Conservation (phyloP, 257 asterid genomes). For the Nicotiana benthamiana region DNA sequence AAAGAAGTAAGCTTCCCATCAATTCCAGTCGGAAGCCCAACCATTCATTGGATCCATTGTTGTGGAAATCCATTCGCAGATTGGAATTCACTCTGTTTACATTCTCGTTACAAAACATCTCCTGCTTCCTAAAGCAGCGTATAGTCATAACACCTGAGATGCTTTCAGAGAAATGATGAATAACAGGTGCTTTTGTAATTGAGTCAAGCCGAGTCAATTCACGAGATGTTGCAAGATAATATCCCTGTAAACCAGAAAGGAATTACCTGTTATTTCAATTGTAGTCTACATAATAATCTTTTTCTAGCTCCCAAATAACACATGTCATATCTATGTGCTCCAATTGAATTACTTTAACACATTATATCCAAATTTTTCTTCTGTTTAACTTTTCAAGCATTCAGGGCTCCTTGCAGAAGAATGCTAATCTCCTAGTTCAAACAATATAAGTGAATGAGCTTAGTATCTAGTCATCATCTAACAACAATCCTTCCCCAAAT, state of each 20-base stretch:
- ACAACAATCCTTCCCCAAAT: neutral
- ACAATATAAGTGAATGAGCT: neutral
- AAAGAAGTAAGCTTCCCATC: conserved; percentile 74
- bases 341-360: neutral
- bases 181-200: conserved; percentile 92
- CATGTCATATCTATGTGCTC: neutral
- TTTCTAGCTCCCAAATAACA: neutral
- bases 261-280: neutral
- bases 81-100: conserved; percentile 64
- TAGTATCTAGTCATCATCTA: neutral
- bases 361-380: neutral
- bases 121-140: conserved; percentile 80
- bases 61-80: conserved; percentile 90
- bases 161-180: conserved; percentile 95
- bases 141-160: conserved; percentile 88
- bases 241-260: conserved; percentile 49
- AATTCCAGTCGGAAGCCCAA: conserved; percentile 83
- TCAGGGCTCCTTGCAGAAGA: neutral
- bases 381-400: neutral
- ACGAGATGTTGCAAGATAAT: conserved; percentile 79
- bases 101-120: conserved; percentile 58
- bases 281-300: neutral
- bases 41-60: conserved; percentile 93
- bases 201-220: conserved; percentile 91
- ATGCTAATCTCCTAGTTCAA: neutral